Evolutionary conservation across 768 basidiomycete genomes (phyloP), one percentile per base, ranked within the genome.

Genomic region (Fomitopsis serialis): DNA sequence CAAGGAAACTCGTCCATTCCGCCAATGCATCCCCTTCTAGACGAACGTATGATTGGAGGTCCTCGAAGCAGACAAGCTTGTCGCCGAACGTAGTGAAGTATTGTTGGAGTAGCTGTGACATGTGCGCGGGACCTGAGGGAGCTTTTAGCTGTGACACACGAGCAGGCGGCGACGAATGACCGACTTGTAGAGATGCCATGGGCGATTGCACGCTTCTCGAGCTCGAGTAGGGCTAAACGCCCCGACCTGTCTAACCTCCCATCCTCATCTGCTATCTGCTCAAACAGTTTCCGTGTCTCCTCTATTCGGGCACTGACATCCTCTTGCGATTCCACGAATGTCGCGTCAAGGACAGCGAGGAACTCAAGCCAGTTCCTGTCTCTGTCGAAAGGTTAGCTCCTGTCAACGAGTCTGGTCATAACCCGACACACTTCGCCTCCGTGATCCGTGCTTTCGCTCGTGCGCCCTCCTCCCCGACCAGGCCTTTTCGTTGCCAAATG

Each of bases 321-420:
- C 6, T 32, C 65, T 63, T 23, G 48, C 54, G 36, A 37, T 50
- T 72, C 66, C 36, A 70, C 66, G 57, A 92, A 84, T 9, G 84
- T 75, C 1, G 81, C 82, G 56, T 92, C 85, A 5, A 92, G 68
- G 21, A 92, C 69, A 6, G 89, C 78, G 42, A 89, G 66, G 64
- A 92, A 91, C 61, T 91, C 89, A 5, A 89, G 73, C 91, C 92
- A 93, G 61, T 92, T 92, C 35, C 89, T 85, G 61, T 92, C 87
- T 35, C 90, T 80, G n/a, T 62, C 10, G 32, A 54, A 45, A 50
- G 21, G 50, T 56, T 23, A 21, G 24, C 13, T 17, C 7, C 25
- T 7, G 29, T 43, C 15, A 9, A 2, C 42, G 25, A 9, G 37
- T n/a, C 34, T 34, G 8, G 6, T 9, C n/a, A n/a, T 19, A 22